phyloP scores from a whole-genome alignment of 768 basidiomycete genomes.

The Tylopilus felleus region DNA sequence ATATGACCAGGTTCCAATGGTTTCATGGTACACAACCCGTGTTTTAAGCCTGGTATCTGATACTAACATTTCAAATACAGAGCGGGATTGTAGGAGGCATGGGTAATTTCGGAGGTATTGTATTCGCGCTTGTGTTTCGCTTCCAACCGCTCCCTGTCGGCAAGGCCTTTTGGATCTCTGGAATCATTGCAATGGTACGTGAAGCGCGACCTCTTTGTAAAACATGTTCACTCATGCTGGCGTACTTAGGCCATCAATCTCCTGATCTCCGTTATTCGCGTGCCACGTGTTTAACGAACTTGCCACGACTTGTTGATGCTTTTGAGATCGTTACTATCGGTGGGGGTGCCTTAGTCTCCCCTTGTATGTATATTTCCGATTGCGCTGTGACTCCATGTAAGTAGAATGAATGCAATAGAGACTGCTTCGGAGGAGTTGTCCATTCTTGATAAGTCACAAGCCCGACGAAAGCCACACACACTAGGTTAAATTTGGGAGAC shows the following conservation, averaged over 20 bases:
- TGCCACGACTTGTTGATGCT: neutral
- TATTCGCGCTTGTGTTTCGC: constrained; percentile 40
- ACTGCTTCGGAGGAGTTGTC: no score
- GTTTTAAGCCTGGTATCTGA: neutral
- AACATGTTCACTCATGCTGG: neutral
- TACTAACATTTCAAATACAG: neutral
- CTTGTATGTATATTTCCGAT: no score
- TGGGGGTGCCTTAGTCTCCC: neutral
- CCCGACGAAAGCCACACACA: no score
- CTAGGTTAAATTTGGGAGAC: no score
- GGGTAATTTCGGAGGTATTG: constrained; percentile 44
- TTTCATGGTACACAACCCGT: constrained; percentile 29
- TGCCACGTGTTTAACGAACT: constrained; percentile 3
- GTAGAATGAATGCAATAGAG: neutral
- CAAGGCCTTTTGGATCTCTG: constrained; percentile 42
- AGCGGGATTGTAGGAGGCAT: constrained; percentile 39
- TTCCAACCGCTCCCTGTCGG: constrained; percentile 3
- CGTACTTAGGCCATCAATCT: constrained; percentile 4
- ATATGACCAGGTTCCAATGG: constrained; percentile 3
- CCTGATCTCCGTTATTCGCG: constrained; percentile 7
- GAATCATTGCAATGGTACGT: constrained; percentile 37
- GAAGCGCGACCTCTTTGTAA: neutral
- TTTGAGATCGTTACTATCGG: neutral
- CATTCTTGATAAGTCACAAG: no score
- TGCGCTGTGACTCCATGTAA: neutral